A percentile compares a stretch with the other conserved stretches of the same genome.
These are phyloP conservation scores for Ophiostoma sp. DNA, from an alignment of 2,329 filamentous ascomycete species.

Conservation along the genomic window DNA sequence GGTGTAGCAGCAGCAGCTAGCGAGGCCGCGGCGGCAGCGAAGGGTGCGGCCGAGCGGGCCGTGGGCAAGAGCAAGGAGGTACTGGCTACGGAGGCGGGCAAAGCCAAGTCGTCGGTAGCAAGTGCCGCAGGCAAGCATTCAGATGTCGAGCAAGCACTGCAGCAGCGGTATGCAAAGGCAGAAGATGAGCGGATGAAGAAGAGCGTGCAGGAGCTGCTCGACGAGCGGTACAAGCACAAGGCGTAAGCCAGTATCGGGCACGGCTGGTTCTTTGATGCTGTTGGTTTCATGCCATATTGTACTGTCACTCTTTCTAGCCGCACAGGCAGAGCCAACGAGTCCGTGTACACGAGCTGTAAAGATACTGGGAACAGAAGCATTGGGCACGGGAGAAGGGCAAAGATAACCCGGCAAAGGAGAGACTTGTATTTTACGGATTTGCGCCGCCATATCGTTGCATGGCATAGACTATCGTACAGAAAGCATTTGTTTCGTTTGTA, in stretches of 20 bases:
- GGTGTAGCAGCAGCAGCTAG: conserved; percentile 27
- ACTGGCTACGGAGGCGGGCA: conserved; percentile 1
- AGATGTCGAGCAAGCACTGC: conserved; percentile 45
- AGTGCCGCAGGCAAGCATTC: conserved; percentile 28
- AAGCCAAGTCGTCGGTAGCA: conserved; percentile 9
- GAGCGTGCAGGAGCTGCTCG: conserved; percentile 49
- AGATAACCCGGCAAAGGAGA: neutral
- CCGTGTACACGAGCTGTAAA: conserved; percentile 15
- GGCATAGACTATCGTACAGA: conserved; percentile 18
- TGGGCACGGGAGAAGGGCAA: neutral
- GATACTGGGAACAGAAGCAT: neutral
- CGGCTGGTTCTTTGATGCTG: neutral
- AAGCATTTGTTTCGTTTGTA: conserved; percentile 13
- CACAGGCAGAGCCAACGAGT: neutral
- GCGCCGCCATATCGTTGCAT: neutral
- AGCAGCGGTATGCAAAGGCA: conserved; percentile 47
- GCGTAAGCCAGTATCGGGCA: neutral
- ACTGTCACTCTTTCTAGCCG: neutral
- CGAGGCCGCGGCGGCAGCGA: conserved; percentile 37
- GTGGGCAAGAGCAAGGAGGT: conserved; percentile 40
- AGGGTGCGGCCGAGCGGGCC: conserved; percentile 38
- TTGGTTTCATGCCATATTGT: neutral
- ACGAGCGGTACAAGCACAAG: conserved; percentile 47
- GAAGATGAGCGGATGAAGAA: conserved; percentile 37
- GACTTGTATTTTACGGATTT: conserved; percentile 16